Conservation (phyloP, 306 rosid genomes). For the Chamaecrista fasciculata region DNA sequence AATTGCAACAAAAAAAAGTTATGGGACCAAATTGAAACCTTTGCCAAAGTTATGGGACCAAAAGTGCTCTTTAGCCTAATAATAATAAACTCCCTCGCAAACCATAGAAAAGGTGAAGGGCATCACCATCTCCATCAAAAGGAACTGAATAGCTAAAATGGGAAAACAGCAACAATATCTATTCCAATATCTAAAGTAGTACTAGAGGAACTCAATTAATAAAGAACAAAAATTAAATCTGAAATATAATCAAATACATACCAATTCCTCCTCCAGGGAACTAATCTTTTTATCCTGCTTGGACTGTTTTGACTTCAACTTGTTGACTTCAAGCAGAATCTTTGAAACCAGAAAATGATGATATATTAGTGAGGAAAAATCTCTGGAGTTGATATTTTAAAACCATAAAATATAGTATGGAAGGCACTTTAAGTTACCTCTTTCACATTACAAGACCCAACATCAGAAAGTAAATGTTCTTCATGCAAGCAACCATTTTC, state of each 20-base stretch:
- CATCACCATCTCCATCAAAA: not conserved
- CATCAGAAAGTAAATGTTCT: constrained; percentile 15
- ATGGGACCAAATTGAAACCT: no score
- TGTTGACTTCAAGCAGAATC: constrained; percentile 37
- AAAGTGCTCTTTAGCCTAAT: no score
- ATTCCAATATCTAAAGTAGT: not conserved
- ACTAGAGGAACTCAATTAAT: not conserved
- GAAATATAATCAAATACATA: constrained; percentile 20
- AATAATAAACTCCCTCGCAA: not conserved
- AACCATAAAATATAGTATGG: not conserved
- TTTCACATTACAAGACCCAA: constrained; percentile 9
- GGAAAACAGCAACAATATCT: not conserved
- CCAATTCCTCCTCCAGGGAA: constrained; percentile 49
- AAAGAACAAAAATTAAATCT: not conserved
- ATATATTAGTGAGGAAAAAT: not conserved
- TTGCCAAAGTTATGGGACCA: no score
- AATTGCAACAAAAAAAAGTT: no score
- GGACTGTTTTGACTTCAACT: constrained; percentile 37
- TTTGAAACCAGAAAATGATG: constrained; percentile 13
- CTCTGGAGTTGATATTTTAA: not conserved
- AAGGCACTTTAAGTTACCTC: constrained; percentile 31
- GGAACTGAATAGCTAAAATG: not conserved
- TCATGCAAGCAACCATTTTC: constrained; percentile 17
- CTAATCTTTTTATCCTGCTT: constrained; percentile 34
- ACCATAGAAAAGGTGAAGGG: not conserved